phyloP scores from a whole-genome alignment of 1,284 basidiomycete species.

The Golubevia pallescens region DNA sequence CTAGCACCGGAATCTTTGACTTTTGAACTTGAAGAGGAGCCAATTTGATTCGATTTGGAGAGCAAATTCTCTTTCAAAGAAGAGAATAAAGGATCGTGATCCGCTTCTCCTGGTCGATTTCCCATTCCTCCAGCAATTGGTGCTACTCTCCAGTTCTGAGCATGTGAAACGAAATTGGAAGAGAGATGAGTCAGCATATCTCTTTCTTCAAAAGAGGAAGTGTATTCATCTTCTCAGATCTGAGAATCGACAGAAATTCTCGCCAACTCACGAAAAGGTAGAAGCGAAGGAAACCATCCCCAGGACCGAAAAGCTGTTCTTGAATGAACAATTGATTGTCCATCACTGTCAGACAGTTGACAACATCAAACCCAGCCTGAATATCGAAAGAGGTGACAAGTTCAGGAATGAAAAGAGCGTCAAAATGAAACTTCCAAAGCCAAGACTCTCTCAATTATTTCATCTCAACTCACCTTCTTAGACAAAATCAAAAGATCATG shows the following conservation, averaged over 20 bases:
- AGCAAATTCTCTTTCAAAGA: conserved; percentile 13
- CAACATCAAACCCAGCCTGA: conserved; percentile 90
- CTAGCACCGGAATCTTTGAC: background rate
- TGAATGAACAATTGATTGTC: conserved; percentile 84
- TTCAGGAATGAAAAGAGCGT: background rate
- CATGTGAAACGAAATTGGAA: background rate
- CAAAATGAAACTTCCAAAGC: background rate
- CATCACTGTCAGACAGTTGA: conserved; percentile 93
- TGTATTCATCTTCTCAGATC: background rate
- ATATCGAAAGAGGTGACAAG: too few species aligned
- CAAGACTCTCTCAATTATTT: conserved; percentile 20
- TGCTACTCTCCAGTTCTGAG: conserved; percentile 47
- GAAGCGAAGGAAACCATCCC: conserved; percentile 58
- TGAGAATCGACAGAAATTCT: too few species aligned
- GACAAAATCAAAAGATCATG: conserved; percentile 81
- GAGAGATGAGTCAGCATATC: background rate
- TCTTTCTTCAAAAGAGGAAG: too few species aligned
- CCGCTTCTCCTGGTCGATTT: conserved; percentile 37
- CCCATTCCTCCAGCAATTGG: conserved; percentile 60
- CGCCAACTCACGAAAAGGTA: conserved; percentile 41
- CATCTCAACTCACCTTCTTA: conserved; percentile 66
- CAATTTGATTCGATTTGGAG: background rate
- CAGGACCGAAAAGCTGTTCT: conserved; percentile 67
- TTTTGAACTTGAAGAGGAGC: conserved; percentile 2
- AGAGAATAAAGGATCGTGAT: conserved; percentile 43